These are phyloP conservation scores for Plasmodium knowlesi DNA, from an alignment of 169 alveolate species.

Conservation along the genomic window DNA sequence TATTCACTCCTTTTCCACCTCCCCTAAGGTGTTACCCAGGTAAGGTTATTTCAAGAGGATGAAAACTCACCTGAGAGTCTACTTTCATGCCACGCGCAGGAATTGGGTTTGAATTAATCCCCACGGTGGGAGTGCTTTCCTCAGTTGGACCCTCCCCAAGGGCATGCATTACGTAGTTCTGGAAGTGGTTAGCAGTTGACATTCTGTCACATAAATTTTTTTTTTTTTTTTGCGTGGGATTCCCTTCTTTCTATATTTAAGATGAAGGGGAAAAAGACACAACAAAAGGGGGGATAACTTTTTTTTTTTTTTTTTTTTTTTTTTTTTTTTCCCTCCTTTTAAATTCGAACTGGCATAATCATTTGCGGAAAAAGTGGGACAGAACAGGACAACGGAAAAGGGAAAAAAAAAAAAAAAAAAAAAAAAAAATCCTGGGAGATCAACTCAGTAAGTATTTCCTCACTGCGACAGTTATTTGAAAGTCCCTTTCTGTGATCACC, in stretches of 20 bases:
- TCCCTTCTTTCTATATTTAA: not conserved
- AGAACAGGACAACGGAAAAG: not conserved
- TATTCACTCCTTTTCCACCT: not conserved
- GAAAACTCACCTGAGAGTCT: conserved; percentile 32
- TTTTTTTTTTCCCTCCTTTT: not conserved
- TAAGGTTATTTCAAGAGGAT: not conserved
- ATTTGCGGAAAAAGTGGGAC: not conserved
- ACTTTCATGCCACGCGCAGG: not conserved
- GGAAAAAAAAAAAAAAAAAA: not conserved
- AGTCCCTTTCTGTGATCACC: not conserved
- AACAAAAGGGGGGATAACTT: not conserved
- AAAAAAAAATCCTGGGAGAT: not conserved
- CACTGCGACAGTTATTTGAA: not conserved
- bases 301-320: not conserved
- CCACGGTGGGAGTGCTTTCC: not conserved
- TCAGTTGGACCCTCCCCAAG: not conserved
- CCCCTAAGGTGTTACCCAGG: not conserved
- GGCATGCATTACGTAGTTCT: conserved; percentile 7
- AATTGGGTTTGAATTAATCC: not conserved
- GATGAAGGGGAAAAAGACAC: not conserved
- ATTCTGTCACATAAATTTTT: not conserved
- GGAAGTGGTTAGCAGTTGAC: conserved; percentile 16
- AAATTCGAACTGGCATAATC: not conserved
- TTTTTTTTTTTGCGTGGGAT: not conserved
- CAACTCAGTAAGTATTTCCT: not conserved